Evolutionary conservation across 2,329 filamentous ascomycete species (phyloP), one percentile per base, ranked within the genome.

Genomic region (Aspergillus floridensis): DNA sequence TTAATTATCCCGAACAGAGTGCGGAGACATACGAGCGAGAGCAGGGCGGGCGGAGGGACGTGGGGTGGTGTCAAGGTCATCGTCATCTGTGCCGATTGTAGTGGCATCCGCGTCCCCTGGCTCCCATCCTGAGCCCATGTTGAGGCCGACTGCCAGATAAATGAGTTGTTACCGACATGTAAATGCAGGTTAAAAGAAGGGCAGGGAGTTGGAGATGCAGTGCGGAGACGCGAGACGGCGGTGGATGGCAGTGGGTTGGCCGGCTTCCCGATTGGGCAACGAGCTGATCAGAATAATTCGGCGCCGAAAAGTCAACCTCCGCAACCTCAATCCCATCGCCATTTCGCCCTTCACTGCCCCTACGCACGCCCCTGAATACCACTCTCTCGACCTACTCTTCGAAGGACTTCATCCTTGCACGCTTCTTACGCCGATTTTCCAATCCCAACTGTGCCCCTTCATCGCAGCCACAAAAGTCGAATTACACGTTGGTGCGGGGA

Each of bases 61-160:
- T 14, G 78, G 72, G 38, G 76, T 74, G 38, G 76, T 74, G 38
- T 82, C 78, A 48, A 82, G 70, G 46, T 80, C 80, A 59, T 79
- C 76, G 58, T 80, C 67, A 26, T 74, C 73, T 4, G 69, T 70
- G 55, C 72, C 69, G 47, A 71, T 64, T 1, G 63, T 68, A 8
- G 69, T 68, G 26, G 65, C 61, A 53, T 74, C 72, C 1, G 65
- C 63, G 24, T 65, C 49, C 41, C 66, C 61, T 24, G 68, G 22
- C 35, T 73, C 71, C 63, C 66, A 66, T 53, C 63, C 58, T 44
- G 59, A 63, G 32, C 58, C 65, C 71, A 73, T 73, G 5, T 54
- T 44, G 8, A 46, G n/a, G 59, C 48, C 63, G 60, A 58, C 58
- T 53, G 58, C 52, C 63, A 53, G 59, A 53, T 26, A 21, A 16